These are phyloP conservation scores for Fusarium sp. DNA, from an alignment of 2,329 filamentous ascomycete species.

Conservation along the genomic window DNA sequence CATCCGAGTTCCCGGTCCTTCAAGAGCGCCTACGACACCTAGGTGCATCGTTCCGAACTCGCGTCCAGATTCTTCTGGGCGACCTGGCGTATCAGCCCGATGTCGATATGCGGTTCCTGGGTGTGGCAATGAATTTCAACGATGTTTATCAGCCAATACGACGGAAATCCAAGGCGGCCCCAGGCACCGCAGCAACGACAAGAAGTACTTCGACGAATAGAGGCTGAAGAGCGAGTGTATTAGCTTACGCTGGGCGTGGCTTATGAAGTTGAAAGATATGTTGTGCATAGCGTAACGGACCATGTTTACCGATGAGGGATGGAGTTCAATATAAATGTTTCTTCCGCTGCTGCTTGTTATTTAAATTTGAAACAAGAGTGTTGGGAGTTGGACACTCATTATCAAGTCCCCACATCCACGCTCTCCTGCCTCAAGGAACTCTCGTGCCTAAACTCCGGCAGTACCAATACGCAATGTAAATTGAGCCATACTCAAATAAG, in stretches of 20 bases:
- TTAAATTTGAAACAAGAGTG: not conserved
- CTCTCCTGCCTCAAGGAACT: not conserved
- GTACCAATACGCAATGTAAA: too few species aligned
- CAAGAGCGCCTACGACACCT: slow-evolving; percentile 79
- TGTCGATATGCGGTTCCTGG: slow-evolving; percentile 93
- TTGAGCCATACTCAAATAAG: too few species aligned
- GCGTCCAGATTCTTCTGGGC: slow-evolving; percentile 84
- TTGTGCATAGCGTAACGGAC: slow-evolving; percentile 14
- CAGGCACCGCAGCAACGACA: slow-evolving; percentile 39
- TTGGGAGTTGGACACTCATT: not conserved
- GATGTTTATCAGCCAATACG: slow-evolving; percentile 88
- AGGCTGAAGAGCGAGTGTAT: slow-evolving; percentile 35
- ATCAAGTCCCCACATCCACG: not conserved
- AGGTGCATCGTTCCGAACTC: slow-evolving; percentile 79
- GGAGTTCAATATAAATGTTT: slow-evolving; percentile 7
- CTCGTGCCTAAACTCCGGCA: not conserved
- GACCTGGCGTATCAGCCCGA: slow-evolving; percentile 95
- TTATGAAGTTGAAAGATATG: not conserved
- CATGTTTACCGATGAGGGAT: slow-evolving; percentile 8
- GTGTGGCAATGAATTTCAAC: slow-evolving; percentile 99
- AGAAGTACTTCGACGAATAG: slow-evolving; percentile 44
- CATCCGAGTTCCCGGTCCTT: slow-evolving; percentile 77
- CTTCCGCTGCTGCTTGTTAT: not conserved
- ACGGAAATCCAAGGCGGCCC: slow-evolving; percentile 65
- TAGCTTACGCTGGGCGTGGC: slow-evolving; percentile 17